Conservation (phyloP, 208 protist genomes). For the Trypanosoma melophagium region DNA sequence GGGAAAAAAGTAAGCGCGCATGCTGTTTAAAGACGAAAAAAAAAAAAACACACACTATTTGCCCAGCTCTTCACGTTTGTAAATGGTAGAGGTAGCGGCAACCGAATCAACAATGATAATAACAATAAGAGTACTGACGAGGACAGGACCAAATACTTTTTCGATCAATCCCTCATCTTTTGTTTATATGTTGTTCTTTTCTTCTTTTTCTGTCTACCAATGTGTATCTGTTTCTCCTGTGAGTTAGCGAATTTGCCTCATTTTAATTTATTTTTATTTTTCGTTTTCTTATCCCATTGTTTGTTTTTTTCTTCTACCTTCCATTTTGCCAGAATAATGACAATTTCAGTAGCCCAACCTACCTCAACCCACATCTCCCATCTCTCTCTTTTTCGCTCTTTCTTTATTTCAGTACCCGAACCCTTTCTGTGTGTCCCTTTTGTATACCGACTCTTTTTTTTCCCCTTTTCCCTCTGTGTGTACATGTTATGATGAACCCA, state of each 20-base stretch:
- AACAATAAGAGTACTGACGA: too few species aligned
- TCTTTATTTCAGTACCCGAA: not conserved
- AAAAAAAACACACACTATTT: too few species aligned
- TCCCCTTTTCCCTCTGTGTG: not conserved
- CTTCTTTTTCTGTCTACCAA: not conserved
- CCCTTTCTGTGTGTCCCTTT: not conserved
- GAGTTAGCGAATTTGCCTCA: not conserved
- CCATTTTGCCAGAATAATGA: not conserved
- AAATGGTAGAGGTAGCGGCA: too few species aligned
- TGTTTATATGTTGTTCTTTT: too few species aligned
- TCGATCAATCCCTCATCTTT: too few species aligned
- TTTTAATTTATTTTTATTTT: not conserved
- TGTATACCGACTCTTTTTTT: not conserved
- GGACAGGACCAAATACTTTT: too few species aligned
- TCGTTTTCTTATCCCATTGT: not conserved
- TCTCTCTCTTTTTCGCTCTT: slow-evolving; percentile 4
- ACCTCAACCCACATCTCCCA: not conserved
- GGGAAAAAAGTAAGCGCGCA: too few species aligned
- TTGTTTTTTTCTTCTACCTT: not conserved
- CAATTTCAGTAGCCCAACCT: not conserved
- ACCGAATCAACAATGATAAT: too few species aligned
- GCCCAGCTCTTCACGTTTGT: too few species aligned
- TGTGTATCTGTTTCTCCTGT: too few species aligned
- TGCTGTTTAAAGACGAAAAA: too few species aligned
- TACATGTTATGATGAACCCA: not conserved